Evolutionary conservation across 192 early-diverging fungal species (phyloP).

Genomic region (Blastocladiella britannica): DNA sequence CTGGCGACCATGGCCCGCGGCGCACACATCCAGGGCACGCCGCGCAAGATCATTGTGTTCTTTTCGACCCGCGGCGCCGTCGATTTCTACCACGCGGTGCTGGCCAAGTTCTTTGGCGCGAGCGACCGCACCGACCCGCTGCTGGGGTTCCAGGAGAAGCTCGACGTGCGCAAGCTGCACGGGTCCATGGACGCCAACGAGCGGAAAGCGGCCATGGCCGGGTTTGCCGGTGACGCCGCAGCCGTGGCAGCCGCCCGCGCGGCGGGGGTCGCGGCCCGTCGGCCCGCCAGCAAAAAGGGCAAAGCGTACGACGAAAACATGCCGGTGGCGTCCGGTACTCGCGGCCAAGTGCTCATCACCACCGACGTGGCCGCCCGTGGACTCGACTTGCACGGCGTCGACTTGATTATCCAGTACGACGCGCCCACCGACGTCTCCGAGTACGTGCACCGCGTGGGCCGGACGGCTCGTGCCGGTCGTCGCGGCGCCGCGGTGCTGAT

Average conservation of each 20-base stretch:
- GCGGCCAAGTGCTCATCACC: slow-evolving; percentile 55
- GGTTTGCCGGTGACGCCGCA: slow-evolving; percentile 21
- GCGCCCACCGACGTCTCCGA: slow-evolving; percentile 81
- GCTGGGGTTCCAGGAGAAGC: slow-evolving; percentile 4
- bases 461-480: slow-evolving; percentile 84
- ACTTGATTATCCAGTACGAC: slow-evolving; percentile 86
- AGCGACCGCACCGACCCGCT: slow-evolving; percentile 6
- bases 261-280: slow-evolving; percentile 73
- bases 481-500: slow-evolving; percentile 69
- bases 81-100: slow-evolving; percentile 78
- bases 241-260: slow-evolving; percentile 47
- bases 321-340: slow-evolving; percentile 47
- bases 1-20: slow-evolving; percentile 31
- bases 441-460: slow-evolving; percentile 92
- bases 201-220: slow-evolving; percentile 8
- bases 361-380: slow-evolving; percentile 97
- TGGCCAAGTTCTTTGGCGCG: slow-evolving; percentile 27
- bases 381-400: slow-evolving; percentile 84
- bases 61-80: slow-evolving; percentile 79
- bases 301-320: slow-evolving; percentile 51
- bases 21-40: slow-evolving; percentile 9
- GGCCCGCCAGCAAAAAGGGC: too few relatives aligned
- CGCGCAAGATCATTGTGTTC: slow-evolving; percentile 77
- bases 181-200: slow-evolving; percentile 10
- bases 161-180: slow-evolving; percentile 9